Base-by-base conservation (phyloP, 768 basidiomycete species). In the Naganishia antarctica region DNA sequence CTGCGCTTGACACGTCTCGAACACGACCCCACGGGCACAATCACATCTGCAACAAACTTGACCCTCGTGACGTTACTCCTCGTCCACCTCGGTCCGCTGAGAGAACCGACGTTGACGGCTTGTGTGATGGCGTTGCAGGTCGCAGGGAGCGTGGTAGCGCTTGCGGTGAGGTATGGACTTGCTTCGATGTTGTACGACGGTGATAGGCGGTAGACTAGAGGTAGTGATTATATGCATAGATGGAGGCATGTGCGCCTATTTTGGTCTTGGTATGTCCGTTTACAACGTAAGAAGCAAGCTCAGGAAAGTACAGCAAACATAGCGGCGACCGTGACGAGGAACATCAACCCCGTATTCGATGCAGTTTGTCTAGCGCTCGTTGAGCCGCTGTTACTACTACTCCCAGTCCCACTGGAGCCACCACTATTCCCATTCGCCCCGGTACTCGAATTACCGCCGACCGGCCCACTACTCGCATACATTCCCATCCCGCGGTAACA, bases 161-260 rank as follows among this genome's bases (percentile, higher is more conserved):
- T 98, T 76, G 80, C 82, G 23, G 83, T 98, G 32, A 82, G 94
- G 70, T 97, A 99, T 71, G 93, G 92, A 9, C 81, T 93, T 13
- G 91, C 91, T 3, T 84, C 87, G 49, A 81, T 94, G 61, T 83
- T 96, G 46, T 99, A 96, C 74, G 93, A 94, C 72, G 91, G 90
- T 11, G 90, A 91, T 79, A 82, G 93, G 74, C 81, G 90, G 74
- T 91, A 63, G 49, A n/a, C n/a, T n/a, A n/a, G n/a, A n/a, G n/a
- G n/a, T n/a, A n/a, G n/a, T n/a, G n/a, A n/a, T n/a, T n/a, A n/a
- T n/a, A n/a, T n/a, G n/a, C n/a, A n/a, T n/a, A n/a, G n/a, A n/a
- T n/a, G n/a, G n/a, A n/a, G n/a, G n/a, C n/a, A n/a, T n/a, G n/a
- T n/a, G n/a, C n/a, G n/a, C n/a, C n/a, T n/a, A n/a, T n/a, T n/a